Evolutionary conservation across 148 eudicot species (phyloP).

Genomic region (Drosera capensis): DNA sequence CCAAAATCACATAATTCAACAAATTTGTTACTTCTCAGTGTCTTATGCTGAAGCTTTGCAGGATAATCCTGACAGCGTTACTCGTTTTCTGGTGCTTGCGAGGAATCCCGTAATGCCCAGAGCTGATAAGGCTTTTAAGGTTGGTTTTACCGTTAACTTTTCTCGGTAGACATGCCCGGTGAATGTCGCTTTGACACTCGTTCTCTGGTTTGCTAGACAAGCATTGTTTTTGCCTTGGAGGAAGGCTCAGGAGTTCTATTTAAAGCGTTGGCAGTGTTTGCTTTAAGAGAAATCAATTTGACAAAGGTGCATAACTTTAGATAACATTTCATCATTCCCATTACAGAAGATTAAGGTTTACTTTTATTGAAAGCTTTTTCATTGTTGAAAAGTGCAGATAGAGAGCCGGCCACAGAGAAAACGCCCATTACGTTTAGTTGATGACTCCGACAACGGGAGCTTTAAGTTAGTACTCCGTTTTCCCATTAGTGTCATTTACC

Average conservation of each 20-base stretch:
- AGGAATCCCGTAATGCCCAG: conserved; percentile 85
- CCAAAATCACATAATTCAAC: background rate
- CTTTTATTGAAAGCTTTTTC: too few species aligned
- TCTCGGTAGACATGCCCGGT: background rate
- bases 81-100: conserved; percentile 86
- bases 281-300: conserved; percentile 68
- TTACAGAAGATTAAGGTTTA: too few species aligned
- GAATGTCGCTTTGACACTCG: background rate
- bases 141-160: conserved; percentile 3
- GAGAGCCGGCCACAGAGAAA: conserved; percentile 91
- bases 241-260: conserved; percentile 90
- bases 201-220: conserved; percentile 34
- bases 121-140: conserved; percentile 58
- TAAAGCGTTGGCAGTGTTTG: conserved; percentile 88
- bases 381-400: conserved; percentile 27
- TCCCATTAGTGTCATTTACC: background rate
- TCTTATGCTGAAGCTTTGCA: conserved; percentile 13
- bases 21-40: background rate
- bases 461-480: conserved; percentile 55
- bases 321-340: too few species aligned
- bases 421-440: conserved; percentile 73
- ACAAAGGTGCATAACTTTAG: conserved; percentile 37
- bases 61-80: conserved; percentile 66
- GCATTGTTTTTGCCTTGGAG: conserved; percentile 77
- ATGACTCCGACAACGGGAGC: conserved; percentile 72